Evolutionary conservation across 257 asterid genomes (phyloP), one percentile per base, ranked within the genome.

Genomic region (Eucommia ulmoides): DNA sequence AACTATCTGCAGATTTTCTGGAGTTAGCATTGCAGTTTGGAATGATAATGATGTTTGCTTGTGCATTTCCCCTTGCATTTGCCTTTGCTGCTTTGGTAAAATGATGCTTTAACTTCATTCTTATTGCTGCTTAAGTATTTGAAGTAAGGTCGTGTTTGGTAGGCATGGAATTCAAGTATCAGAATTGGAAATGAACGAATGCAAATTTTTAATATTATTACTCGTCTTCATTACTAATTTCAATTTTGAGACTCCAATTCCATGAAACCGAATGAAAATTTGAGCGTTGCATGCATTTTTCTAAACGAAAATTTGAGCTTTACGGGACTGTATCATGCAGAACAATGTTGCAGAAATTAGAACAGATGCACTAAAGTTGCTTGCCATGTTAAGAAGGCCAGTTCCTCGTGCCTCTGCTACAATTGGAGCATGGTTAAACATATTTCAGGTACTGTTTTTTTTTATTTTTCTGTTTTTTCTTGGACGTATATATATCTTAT

Each of bases 21-120:
- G 98, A 89, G 83, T 49, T 89, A 67, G 94, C 84, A 18, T 58
- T 89, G 91, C 98, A 89, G 71, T 89, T 85, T 23, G 98, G 98
- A 50, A 76, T 80, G 93, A 71, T 78, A 72, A 89, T 83, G 94
- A 89, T 89, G 98, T 85, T 89, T 76, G 94, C 98, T 63, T 89
- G 98, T 66, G 98, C 96, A 57, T 85, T 85, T 61, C 98, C 98
- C 21, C 94, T 80, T 1, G 94, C 91, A 29, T 89, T 89, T 42
- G 78, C 91, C 72, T 85, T 89, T 51, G 96, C 94, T 19, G 72
- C 82, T 24, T 71, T 85, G 96, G 98, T 89, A 85, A 12, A 44
- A 18, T 29, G 20, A 21, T 47, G 45, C 49, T 18, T 14, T 10
- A 8, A 10, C 29, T 8, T 29, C 42, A 17, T 41, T 49, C 23